Percentiles rank a stretch among this genome's conserved stretches.
These are phyloP conservation scores for Trichoderma simmonsii DNA, from an alignment of 2,329 filamentous ascomycete species.

Conservation along the genomic window DNA sequence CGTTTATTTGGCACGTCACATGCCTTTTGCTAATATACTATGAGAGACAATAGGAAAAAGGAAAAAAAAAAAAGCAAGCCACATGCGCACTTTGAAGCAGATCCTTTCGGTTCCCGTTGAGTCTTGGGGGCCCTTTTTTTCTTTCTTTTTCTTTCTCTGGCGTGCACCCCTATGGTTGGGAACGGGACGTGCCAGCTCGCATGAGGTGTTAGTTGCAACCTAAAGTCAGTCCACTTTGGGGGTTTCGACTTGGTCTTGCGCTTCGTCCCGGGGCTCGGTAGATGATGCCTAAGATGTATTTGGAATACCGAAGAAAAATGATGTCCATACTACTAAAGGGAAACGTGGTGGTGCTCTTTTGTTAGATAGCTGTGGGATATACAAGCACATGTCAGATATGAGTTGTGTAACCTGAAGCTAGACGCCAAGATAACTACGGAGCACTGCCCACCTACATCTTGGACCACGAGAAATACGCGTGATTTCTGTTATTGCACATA, in stretches of 20 bases:
- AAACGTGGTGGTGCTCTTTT: neutral
- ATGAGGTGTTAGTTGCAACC: neutral
- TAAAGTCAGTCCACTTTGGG: neutral
- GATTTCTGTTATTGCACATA: neutral
- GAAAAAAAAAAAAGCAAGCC: neutral
- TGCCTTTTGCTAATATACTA: neutral
- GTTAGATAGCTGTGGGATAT: neutral
- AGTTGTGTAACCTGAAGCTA: neutral
- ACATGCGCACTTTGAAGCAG: neutral
- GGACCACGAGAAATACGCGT: neutral
- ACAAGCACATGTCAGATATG: neutral
- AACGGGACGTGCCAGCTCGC: neutral
- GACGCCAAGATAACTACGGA: neutral
- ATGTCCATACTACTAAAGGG: neutral
- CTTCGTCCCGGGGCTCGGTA: neutral
- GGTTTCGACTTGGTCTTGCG: neutral
- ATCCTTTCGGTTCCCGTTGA: neutral
- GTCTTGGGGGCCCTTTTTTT: neutral
- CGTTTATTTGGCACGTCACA: neutral
- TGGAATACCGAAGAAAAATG: neutral
- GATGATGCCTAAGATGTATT: neutral
- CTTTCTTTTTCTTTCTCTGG: neutral
- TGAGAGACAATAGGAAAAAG: neutral
- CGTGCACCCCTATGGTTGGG: neutral
- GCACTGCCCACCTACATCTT: neutral